Evolutionary conservation across 2,329 filamentous ascomycete species (phyloP).

Genomic region (Exophiala oligosperma): DNA sequence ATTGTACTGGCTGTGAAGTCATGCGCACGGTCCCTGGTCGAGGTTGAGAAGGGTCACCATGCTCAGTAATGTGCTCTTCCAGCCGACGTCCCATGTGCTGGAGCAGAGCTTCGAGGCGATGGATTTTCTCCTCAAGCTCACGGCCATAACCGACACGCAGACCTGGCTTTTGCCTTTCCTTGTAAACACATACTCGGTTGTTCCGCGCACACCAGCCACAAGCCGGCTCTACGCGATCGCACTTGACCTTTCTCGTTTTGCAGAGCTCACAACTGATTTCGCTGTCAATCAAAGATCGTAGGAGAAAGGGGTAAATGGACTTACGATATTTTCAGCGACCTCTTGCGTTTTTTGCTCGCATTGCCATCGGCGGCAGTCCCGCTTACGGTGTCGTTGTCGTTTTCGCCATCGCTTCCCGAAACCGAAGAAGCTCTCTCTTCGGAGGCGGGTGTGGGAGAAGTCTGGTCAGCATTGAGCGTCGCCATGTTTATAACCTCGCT

Average conservation of each 20-base stretch:
- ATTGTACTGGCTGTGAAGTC: slow-evolving; percentile 9
- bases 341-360: slow-evolving; percentile 54
- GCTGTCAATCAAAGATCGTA: not conserved
- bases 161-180: slow-evolving; percentile 70
- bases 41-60: slow-evolving; percentile 19
- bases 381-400: slow-evolving; percentile 16
- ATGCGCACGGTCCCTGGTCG: slow-evolving; percentile 15
- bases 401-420: slow-evolving; percentile 23
- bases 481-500: slow-evolving; percentile 13
- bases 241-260: slow-evolving; percentile 40
- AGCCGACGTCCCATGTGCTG: slow-evolving; percentile 27
- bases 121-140: slow-evolving; percentile 59
- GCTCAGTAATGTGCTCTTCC: slow-evolving; percentile 28
- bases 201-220: slow-evolving; percentile 73
- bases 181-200: slow-evolving; percentile 66
- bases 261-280: slow-evolving; percentile 42
- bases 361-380: slow-evolving; percentile 7
- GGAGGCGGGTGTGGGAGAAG: slow-evolving; percentile 19
- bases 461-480: slow-evolving; percentile 13
- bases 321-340: slow-evolving; percentile 41
- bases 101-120: slow-evolving; percentile 49
- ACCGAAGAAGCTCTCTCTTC: slow-evolving; percentile 22
- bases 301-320: not conserved
- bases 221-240: slow-evolving; percentile 55
- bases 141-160: slow-evolving; percentile 62